Base-by-base conservation (phyloP, 805 yeast genomes). In the Candida wancherniae region DNA sequence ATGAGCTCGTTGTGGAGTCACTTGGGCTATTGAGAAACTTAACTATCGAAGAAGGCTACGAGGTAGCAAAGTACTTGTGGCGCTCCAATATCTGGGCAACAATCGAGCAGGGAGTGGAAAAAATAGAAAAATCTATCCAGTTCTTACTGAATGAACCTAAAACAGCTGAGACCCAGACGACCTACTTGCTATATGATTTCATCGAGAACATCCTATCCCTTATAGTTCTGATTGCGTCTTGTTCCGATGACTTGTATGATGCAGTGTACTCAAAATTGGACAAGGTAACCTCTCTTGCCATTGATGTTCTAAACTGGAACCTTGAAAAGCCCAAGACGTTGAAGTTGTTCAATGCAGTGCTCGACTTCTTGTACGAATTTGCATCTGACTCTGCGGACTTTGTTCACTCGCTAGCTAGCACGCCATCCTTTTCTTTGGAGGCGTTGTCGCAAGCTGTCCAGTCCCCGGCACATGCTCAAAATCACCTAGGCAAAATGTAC, bases 31-130 rank as follows among this genome's bases (percentile, higher is more conserved):
- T 92, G 40, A 72, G 95, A 52, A 86, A 83, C 50, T 51, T 90
- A 34, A 80, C 82, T 3, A 67, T 85, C 31, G 95, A 85, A 50
- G 95, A 87, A 57, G 97, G 96, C 13, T 80, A 84, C 45, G 94
- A 85, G 41, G 71, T 85, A 21, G 76, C 86, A 16, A 72, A 75
- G 13, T 75, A 73, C 53, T 54, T 84, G 32, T 82, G 94, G 84
- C 73, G 97, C 51, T 75, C 77, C 11, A 77, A 82, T 39, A 75
- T 90, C 24, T 80, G 95, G 83, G 64, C 71, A 0, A 58, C 72
- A 16, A 67, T 86, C 23, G 72, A 68, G 27, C 41, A 53, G 4
- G 72, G 78, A 2, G 58, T 84, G 25, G 52, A 53, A 1, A 78
- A 78, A 39, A 68, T 77, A 15, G 52, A 63, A 21, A 53, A 50